Conservation (phyloP, 2,329 filamentous ascomycete species). For the Colletotrichum paranaense region DNA sequence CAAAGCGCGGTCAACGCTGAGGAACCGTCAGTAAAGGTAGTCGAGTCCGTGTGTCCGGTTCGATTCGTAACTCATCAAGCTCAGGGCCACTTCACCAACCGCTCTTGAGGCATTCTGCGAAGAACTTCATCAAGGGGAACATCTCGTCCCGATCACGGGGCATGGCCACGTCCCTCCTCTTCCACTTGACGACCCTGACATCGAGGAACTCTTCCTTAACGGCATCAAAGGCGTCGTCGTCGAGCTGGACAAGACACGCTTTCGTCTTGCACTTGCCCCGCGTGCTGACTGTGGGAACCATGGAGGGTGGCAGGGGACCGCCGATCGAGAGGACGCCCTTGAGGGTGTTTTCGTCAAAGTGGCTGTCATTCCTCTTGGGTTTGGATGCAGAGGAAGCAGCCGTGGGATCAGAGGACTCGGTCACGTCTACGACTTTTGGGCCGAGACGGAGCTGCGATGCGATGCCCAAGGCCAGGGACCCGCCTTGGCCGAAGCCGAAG, state of each 20-base stretch:
- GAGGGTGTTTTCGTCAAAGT: constrained; percentile 43
- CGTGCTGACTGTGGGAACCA: constrained; percentile 57
- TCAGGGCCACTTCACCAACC: constrained; percentile 36
- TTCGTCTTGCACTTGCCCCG: constrained; percentile 71
- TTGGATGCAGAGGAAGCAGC: neutral
- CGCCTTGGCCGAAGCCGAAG: constrained; percentile 77
- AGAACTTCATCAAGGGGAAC: constrained; percentile 88
- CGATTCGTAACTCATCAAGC: neutral
- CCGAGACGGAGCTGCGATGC: constrained; percentile 56
- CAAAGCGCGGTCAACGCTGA: neutral
- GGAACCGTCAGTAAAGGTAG: neutral
- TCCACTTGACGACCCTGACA: constrained; percentile 77
- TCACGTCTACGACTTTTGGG: constrained; percentile 49
- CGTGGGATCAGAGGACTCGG: constrained; percentile 23
- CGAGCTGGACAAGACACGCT: constrained; percentile 70
- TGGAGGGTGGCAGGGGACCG: constrained; percentile 65
- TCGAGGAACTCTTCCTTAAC: constrained; percentile 75
- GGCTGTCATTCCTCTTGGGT: constrained; percentile 11
- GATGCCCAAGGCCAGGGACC: constrained; percentile 68
- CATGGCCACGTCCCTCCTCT: constrained; percentile 81
- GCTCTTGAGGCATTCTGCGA: constrained; percentile 70
- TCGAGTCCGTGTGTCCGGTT: neutral
- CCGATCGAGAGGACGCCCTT: constrained; percentile 74
- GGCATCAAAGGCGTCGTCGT: constrained; percentile 70
- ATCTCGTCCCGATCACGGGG: constrained; percentile 87